A percentile compares a stretch with the other conserved stretches of the same genome.
These are phyloP conservation scores for Nannochloropsis gaditana DNA, from an alignment of 108 stramenopile genomes.

Conservation along the genomic window DNA sequence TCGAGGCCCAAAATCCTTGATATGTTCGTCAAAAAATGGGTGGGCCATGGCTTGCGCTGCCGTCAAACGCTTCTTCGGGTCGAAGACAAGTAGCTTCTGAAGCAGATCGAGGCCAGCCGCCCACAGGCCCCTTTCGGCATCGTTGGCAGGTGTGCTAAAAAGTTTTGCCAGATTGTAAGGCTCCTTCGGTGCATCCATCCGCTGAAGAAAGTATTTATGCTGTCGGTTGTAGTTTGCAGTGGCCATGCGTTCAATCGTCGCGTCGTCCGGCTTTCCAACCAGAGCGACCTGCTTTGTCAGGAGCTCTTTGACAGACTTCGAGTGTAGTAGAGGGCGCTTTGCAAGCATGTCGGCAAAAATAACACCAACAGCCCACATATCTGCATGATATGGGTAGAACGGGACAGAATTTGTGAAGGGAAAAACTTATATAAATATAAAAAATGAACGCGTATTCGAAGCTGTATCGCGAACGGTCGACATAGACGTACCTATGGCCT, in stretches of 20 bases:
- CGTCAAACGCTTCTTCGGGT: background rate
- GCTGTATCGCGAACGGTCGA: too few relatives aligned
- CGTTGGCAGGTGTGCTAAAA: background rate
- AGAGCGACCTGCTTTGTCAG: background rate
- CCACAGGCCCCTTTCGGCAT: background rate
- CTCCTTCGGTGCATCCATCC: background rate
- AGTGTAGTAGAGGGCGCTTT: background rate
- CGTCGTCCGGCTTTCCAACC: slow-evolving; percentile 17
- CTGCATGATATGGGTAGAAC: background rate
- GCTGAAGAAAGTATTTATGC: slow-evolving; percentile 16
- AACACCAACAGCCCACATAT: background rate
- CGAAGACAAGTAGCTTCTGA: background rate
- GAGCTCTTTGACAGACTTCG: slow-evolving; percentile 1
- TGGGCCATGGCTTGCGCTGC: slow-evolving; percentile 5
- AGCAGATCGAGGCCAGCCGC: background rate
- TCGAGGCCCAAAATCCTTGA: background rate
- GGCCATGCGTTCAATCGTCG: slow-evolving; percentile 9
- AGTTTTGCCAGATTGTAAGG: slow-evolving; percentile 10
- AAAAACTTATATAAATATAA: too few relatives aligned
- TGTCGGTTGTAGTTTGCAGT: background rate
- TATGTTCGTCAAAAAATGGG: slow-evolving; percentile 13
- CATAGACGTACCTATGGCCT: background rate
- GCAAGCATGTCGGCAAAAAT: slow-evolving; percentile 15
- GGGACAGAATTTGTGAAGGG: too few relatives aligned
- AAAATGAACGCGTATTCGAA: too few relatives aligned